These are phyloP conservation scores for Rhynchospora tenuis DNA, from an alignment of 176 grass and related monocot genomes.

Conservation along the genomic window DNA sequence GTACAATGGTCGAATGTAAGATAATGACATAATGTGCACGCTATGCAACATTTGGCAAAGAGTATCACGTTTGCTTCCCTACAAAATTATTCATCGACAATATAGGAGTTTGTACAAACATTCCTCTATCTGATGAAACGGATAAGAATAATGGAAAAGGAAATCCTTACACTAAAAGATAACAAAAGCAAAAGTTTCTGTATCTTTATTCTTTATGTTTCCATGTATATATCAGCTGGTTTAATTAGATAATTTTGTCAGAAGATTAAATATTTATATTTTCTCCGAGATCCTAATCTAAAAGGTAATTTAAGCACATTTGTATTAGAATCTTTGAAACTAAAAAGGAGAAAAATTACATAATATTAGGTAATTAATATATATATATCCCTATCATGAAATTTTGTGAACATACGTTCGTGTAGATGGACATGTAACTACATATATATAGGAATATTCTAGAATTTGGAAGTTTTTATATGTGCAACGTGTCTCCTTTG, in stretches of 20 bases:
- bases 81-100: background rate
- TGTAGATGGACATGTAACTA: background rate
- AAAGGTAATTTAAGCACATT: background rate
- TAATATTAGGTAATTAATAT: background rate
- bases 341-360: background rate
- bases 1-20: too few relatives aligned
- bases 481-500: background rate
- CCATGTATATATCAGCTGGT: background rate
- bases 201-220: conserved; percentile 10
- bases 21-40: too few relatives aligned
- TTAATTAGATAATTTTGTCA: background rate
- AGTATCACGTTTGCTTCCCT: background rate
- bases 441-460: background rate
- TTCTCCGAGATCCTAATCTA: background rate
- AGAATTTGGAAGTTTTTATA: background rate
- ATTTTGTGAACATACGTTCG: background rate
- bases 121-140: conserved; percentile 3
- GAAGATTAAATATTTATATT: background rate
- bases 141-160: conserved; percentile 10
- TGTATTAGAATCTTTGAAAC: background rate
- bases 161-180: conserved; percentile 3
- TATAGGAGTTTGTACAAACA: background rate
- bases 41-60: too few relatives aligned
- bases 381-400: background rate
- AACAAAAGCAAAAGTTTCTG: conserved; percentile 9